Conservation (phyloP, 768 basidiomycete genomes). For the Lentinula sp. region DNA sequence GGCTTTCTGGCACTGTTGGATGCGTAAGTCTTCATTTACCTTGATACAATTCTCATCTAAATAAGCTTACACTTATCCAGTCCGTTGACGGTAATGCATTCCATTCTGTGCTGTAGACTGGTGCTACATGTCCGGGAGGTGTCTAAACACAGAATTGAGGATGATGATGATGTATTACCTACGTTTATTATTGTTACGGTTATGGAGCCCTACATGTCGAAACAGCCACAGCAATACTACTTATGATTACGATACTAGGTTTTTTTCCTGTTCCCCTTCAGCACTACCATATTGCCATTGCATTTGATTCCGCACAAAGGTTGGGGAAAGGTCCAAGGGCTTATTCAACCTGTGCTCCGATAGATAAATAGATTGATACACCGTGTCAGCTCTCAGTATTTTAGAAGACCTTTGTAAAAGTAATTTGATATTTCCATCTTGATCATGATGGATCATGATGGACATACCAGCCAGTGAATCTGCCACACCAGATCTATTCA, state of each 20-base stretch:
- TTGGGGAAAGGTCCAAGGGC: too few relatives aligned
- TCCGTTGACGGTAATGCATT: neutral
- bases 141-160: too few relatives aligned
- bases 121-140: conserved; percentile 1
- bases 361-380: too few relatives aligned
- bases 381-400: too few relatives aligned
- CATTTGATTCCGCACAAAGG: too few relatives aligned
- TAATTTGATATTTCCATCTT: too few relatives aligned
- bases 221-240: neutral
- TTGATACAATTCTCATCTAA: neutral
- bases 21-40: neutral
- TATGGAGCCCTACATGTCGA: neutral
- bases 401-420: too few relatives aligned
- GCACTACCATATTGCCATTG: too few relatives aligned
- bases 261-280: neutral
- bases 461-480: too few relatives aligned
- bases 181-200: neutral
- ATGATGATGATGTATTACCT: neutral
- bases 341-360: too few relatives aligned
- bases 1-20: neutral
- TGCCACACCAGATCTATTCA: too few relatives aligned
- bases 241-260: neutral
- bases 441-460: too few relatives aligned
- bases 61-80: neutral
- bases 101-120: neutral